Base-by-base conservation (phyloP, 441 rosid genomes). In the Euphorbia schlechtendalii region DNA sequence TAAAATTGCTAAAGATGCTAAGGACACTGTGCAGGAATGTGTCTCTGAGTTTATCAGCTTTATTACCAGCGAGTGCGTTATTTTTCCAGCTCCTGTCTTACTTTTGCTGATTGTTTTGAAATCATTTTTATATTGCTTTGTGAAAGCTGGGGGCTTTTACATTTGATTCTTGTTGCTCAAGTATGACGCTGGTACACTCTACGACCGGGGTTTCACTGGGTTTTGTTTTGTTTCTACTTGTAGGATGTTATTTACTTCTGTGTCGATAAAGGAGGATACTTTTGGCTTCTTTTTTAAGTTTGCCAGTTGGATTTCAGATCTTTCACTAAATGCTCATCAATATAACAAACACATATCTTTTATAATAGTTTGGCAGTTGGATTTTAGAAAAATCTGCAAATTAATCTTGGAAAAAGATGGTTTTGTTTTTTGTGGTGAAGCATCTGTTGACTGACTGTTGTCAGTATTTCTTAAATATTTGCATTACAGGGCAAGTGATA, bases 401-500 rank as follows among this genome's bases (percentile, higher is more conserved):
- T 10, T 46, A 15, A 14, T 52, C 17, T 63, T 61, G 64, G 56
- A 27, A 63, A 71, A 28, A 38, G 41, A 32, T 28, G 56, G 25
- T 64, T 61, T 12, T 6, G 20, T 43, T 10, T 6, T 12, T 38
- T 38, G 43, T 24, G 72, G 38, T 7, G 46, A 34, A 17, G 28
- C 46, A 43, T 64, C 41, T 0, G 24, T 13, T 22, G 6, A 57
- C 52, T 60, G 71, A 6, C 61, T 43, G 57, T 59, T 34, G 55
- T 36, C 24, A n/a, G n/a, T 51, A 28, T 55, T 28, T 61, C 62
- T 49, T 22, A 9, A 25, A 12, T 20, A 25, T 52, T 22, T 63
- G 49, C 45, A 55, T 24, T 70, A 43, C 48, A 86, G 96, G 83
- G 96, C 96, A 13, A 86, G 96, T 73, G 87, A 86, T 72, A 85